Conservation (phyloP, 192 early-diverging fungal genomes). For the Coemansia sp. region DNA sequence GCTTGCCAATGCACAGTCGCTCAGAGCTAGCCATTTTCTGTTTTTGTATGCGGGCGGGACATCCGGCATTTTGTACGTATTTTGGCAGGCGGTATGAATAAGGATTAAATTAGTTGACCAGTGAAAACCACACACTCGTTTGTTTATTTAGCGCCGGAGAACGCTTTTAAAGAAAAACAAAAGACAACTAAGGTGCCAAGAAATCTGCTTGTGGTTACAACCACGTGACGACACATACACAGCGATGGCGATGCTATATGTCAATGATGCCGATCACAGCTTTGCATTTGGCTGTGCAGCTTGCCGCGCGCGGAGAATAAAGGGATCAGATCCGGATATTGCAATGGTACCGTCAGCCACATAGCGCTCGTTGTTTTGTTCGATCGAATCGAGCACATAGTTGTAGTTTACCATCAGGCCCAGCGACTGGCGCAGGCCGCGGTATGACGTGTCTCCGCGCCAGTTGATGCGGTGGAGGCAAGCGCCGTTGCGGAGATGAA, state of each 20-base stretch:
- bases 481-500: conserved; percentile 92
- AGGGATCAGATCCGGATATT: conserved; percentile 39
- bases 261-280: conserved; percentile 3
- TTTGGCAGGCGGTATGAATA: no score
- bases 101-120: not conserved
- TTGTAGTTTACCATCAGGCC: conserved; percentile 96
- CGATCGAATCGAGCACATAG: conserved; percentile 71
- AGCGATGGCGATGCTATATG: no score
- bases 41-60: conserved; percentile 22
- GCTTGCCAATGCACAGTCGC: not conserved
- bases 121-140: no score
- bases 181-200: no score
- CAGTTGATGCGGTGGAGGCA: conserved; percentile 85
- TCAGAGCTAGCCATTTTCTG: conserved; percentile 29
- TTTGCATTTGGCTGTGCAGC: conserved; percentile 2
- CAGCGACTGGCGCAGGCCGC: conserved; percentile 79
- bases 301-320: conserved; percentile 9
- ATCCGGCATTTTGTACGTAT: not conserved
- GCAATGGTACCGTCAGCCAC: conserved; percentile 61
- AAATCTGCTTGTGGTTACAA: not conserved
- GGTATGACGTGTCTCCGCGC: conserved; percentile 78
- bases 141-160: not conserved
- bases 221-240: conserved; percentile 5
- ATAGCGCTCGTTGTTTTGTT: conserved; percentile 79
- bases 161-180: no score